A percentile compares a stretch with the other conserved stretches of the same genome.
phyloP scores from a whole-genome alignment of 2,329 filamentous ascomycete genomes.

The Dothideomycetidae sp. region DNA sequence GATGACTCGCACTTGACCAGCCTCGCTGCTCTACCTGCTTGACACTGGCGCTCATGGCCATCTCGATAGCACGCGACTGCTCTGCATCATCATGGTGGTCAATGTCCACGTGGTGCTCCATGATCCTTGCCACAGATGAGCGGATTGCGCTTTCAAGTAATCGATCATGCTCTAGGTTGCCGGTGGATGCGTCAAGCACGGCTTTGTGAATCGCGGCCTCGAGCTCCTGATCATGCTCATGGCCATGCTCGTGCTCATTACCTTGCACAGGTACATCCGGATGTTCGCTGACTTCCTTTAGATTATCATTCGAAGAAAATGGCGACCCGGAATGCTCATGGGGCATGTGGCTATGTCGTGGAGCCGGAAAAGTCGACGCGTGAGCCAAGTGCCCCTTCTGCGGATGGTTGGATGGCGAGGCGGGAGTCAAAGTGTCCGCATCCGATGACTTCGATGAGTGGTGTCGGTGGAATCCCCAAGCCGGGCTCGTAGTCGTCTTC shows the following conservation, averaged over 20 bases:
- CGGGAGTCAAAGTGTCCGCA: constrained; percentile 5
- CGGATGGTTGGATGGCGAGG: constrained; percentile 1
- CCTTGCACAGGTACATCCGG: constrained; percentile 33
- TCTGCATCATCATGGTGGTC: constrained; percentile 16
- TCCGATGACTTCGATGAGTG: not conserved
- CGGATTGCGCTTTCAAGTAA: constrained; percentile 59
- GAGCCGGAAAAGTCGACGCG: constrained; percentile 17
- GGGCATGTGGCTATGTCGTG: not conserved
- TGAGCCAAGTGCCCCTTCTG: constrained; percentile 13
- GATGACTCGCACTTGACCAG: constrained; percentile 18
- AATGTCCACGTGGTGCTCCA: constrained; percentile 2
- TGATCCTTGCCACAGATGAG: constrained; percentile 16
- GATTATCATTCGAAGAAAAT: not conserved
- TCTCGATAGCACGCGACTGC: constrained; percentile 26
- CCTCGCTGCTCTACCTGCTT: constrained; percentile 12
- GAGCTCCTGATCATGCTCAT: constrained; percentile 44
- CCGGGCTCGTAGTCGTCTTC: not conserved
- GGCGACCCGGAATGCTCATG: not conserved
- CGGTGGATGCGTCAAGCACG: constrained; percentile 54
- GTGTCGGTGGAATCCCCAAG: not conserved
- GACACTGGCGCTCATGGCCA: constrained; percentile 36
- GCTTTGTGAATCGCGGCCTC: constrained; percentile 58
- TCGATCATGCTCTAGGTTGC: constrained; percentile 52
- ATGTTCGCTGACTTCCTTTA: constrained; percentile 21
- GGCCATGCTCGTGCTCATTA: constrained; percentile 8